Conservation (phyloP, 108 stramenopile genomes). For the Cyclotella kingstonii region DNA sequence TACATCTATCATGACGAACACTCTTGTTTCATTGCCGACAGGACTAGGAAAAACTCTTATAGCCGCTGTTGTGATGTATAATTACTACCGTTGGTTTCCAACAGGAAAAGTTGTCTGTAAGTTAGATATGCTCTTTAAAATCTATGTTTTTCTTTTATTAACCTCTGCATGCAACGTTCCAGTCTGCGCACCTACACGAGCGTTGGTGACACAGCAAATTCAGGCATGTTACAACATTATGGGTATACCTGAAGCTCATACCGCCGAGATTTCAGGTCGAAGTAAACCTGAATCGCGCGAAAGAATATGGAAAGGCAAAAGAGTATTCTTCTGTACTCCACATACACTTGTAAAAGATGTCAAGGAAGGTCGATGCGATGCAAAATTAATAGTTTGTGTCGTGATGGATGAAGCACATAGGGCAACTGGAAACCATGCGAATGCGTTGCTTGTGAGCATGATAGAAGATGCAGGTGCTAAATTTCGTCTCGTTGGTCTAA, state of each 20-base stretch:
- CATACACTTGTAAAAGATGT: conserved; percentile 94
- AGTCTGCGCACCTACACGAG: conserved; percentile 91
- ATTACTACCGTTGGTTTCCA: conserved; percentile 90
- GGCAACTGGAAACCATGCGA: conserved; percentile 90
- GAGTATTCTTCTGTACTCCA: conserved; percentile 97
- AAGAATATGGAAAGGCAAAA: conserved; percentile 61
- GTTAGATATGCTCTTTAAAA: too few relatives aligned
- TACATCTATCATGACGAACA: conserved; percentile 82
- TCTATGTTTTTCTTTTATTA: too few relatives aligned
- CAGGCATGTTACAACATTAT: conserved; percentile 73
- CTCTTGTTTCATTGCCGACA: conserved; percentile 94
- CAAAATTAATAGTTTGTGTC: conserved; percentile 74
- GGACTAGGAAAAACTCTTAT: conserved; percentile 99
- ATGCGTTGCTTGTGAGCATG: conserved; percentile 59
- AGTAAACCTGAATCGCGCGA: conserved; percentile 39
- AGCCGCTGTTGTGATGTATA: conserved; percentile 98
- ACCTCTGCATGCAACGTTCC: too few relatives aligned
- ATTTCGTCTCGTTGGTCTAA: conserved; percentile 82
- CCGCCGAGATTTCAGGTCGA: conserved; percentile 79
- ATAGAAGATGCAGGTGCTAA: conserved; percentile 52
- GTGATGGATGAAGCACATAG: conserved; percentile 98
- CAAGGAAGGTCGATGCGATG: conserved; percentile 46
- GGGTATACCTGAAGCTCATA: conserved; percentile 75
- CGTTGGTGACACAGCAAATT: conserved; percentile 95
- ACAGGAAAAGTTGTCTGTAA: conserved; percentile 59